Percentiles rank a stretch among this genome's conserved stretches.
phyloP scores from a whole-genome alignment of 495 filamentous ascomycete genomes.

The Penicillium antarcticum region DNA sequence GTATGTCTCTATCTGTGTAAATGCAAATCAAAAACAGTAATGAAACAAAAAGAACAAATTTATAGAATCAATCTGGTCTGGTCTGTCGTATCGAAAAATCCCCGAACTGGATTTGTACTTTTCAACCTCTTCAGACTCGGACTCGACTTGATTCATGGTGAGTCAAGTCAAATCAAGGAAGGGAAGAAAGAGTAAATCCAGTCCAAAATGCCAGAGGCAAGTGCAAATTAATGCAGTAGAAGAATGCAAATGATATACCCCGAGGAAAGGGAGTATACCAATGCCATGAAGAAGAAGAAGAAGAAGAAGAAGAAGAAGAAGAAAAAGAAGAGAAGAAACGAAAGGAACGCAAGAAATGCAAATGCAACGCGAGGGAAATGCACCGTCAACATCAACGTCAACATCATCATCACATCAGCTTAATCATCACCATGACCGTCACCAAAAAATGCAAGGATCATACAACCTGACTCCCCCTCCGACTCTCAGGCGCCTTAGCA shows the following conservation, averaged over 20 bases:
- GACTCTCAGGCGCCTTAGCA: constrained; percentile 34
- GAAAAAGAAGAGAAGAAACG: background rate
- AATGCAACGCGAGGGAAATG: background rate
- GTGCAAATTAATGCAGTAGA: too few species aligned
- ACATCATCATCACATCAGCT: background rate
- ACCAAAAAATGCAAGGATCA: constrained; percentile 3
- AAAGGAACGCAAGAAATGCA: constrained; percentile 4
- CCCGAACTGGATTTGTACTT: too few species aligned
- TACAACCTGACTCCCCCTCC: constrained; percentile 30
- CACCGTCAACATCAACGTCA: too few species aligned
- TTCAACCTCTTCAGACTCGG: too few species aligned
- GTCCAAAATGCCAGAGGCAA: too few species aligned
- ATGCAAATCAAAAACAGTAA: constrained; percentile 1
- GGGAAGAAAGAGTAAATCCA: too few species aligned
- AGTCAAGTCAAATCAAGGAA: too few species aligned
- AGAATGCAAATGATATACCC: too few species aligned
- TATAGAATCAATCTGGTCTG: too few species aligned
- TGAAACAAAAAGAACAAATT: background rate
- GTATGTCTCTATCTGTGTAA: constrained; percentile 6
- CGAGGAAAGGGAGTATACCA: too few species aligned
- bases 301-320: constrained; percentile 5
- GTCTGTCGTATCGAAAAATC: constrained; percentile 4
- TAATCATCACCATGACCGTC: background rate
- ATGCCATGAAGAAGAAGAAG: background rate
- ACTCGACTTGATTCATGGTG: too few species aligned